Conservation (phyloP, 1,284 basidiomycete species). For the Sporisorium exsertum region DNA sequence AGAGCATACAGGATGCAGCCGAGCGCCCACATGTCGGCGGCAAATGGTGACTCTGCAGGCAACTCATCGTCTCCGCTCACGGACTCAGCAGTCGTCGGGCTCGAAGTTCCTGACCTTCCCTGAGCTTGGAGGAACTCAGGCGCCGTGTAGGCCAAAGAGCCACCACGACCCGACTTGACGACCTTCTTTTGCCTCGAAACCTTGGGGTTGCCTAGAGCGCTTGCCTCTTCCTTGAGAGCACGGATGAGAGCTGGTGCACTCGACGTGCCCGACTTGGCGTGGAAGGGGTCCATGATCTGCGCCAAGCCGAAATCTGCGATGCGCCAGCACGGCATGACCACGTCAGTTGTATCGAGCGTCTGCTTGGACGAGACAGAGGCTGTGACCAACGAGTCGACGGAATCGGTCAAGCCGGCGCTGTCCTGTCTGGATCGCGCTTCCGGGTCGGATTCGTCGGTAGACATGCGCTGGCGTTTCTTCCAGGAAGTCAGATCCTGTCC, state of each 20-base stretch:
- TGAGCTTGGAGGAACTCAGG: conserved; percentile 56
- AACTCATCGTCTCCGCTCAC: conserved; percentile 12
- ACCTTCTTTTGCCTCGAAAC: background rate
- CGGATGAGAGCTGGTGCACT: conserved; percentile 31
- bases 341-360: conserved; percentile 62
- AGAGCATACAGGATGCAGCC: conserved; percentile 64
- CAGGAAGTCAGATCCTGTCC: conserved; percentile 50
- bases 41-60: conserved; percentile 49
- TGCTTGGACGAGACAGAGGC: conserved; percentile 69
- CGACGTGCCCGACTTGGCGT: conserved; percentile 9
- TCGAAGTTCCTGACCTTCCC: conserved; percentile 25
- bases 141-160: conserved; percentile 59
- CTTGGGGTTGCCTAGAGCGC: background rate
- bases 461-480: conserved; percentile 44
- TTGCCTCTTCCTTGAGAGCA: conserved; percentile 40
- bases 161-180: conserved; percentile 39
- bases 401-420: conserved; percentile 20
- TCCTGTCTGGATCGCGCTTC: conserved; percentile 18
- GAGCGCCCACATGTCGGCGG: conserved; percentile 63
- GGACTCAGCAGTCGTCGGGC: conserved; percentile 16
- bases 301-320: conserved; percentile 86
- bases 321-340: conserved; percentile 69
- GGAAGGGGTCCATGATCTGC: conserved; percentile 19
- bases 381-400: conserved; percentile 29
- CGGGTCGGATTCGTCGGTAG: conserved; percentile 7